These are phyloP conservation scores for Colletotrichum siamense DNA, from an alignment of 2,329 filamentous ascomycete species.

Conservation along the genomic window DNA sequence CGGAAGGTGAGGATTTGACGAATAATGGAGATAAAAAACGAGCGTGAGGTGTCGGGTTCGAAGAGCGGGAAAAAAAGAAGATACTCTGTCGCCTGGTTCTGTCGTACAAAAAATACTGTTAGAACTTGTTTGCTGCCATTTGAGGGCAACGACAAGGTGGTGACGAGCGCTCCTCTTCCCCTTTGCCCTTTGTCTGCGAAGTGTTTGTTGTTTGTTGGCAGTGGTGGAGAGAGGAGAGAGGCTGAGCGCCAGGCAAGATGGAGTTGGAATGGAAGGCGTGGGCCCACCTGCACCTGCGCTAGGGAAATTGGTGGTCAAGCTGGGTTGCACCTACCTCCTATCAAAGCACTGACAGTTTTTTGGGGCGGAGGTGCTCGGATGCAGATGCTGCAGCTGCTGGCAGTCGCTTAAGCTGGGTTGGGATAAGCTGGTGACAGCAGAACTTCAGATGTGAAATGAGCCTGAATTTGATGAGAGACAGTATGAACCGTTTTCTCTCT, in stretches of 20 bases:
- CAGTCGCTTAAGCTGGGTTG: background rate
- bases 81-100: constrained; percentile 13
- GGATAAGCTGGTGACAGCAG: background rate
- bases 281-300: constrained; percentile 16
- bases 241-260: constrained; percentile 19
- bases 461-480: background rate
- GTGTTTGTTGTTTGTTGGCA: constrained; percentile 20
- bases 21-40: constrained; percentile 11
- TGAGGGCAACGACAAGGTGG: background rate
- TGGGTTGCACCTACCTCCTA: constrained; percentile 18
- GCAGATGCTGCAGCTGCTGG: background rate
- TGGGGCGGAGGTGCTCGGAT: background rate
- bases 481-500: background rate
- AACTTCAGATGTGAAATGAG: background rate
- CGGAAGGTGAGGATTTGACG: background rate
- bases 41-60: constrained; percentile 12
- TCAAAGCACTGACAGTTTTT: constrained; percentile 16
- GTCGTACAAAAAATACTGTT: background rate
- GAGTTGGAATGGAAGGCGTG: constrained; percentile 16
- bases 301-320: constrained; percentile 20
- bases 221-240: constrained; percentile 16
- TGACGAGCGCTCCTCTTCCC: constrained; percentile 1
- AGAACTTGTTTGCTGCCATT: constrained; percentile 19
- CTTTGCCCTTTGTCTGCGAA: constrained; percentile 9
- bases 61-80: background rate